Percentiles rank a stretch among this genome's conserved stretches.
Conservation (phyloP, 2,329 filamentous ascomycete species). For the Neonectria sp. region DNA sequence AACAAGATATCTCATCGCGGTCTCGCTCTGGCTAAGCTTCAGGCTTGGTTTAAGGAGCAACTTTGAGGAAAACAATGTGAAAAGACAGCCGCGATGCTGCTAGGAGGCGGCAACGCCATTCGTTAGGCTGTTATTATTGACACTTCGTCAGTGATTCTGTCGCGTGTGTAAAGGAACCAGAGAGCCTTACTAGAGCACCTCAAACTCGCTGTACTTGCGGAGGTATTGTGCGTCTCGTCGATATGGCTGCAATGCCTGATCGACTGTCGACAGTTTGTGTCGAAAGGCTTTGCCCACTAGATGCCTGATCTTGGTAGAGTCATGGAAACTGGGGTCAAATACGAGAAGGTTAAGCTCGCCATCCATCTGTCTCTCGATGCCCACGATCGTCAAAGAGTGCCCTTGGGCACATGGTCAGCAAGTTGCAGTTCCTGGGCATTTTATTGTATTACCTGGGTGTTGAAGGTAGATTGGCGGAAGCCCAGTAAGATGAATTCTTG, state of each 20-base stretch:
- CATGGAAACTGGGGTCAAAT: constrained; percentile 88
- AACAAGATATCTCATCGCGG: constrained; percentile 94
- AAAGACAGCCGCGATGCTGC: not conserved
- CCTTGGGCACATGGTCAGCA: constrained; percentile 60
- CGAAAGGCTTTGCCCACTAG: constrained; percentile 66
- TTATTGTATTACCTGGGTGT: constrained; percentile 71
- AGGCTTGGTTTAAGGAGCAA: constrained; percentile 79
- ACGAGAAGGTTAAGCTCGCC: constrained; percentile 81
- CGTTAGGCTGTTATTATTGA: constrained; percentile 10
- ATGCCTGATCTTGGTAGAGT: constrained; percentile 74
- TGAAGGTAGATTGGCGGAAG: constrained; percentile 93
- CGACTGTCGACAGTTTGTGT: constrained; percentile 55
- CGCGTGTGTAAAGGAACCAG: not conserved
- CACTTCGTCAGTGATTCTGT: constrained; percentile 5
- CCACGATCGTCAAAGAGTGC: constrained; percentile 92
- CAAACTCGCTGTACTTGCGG: constrained; percentile 81
- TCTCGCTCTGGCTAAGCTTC: constrained; percentile 89
- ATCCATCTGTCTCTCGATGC: constrained; percentile 79
- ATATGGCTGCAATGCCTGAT: constrained; percentile 77
- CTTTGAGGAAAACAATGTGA: constrained; percentile 19
- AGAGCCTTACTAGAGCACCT: constrained; percentile 77
- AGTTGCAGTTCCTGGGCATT: not conserved
- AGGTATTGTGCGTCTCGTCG: constrained; percentile 79
- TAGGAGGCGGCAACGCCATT: not conserved
- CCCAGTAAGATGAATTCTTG: constrained; percentile 76